These are phyloP conservation scores for Solanum chacoense DNA, from an alignment of 305 asterid species.

Conservation along the genomic window DNA sequence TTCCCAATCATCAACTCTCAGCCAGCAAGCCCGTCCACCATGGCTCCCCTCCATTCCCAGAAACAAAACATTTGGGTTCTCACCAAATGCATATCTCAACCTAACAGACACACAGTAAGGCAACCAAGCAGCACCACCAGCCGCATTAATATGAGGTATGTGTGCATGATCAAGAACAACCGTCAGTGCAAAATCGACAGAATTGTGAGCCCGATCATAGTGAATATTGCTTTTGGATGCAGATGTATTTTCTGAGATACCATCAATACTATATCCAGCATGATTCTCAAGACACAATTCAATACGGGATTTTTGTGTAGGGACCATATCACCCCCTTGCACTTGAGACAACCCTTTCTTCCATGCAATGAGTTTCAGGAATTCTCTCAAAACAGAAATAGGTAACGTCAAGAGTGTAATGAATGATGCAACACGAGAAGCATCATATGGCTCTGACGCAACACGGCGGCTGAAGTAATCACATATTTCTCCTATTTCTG, in stretches of 20 bases:
- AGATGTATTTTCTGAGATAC: conserved; percentile 40
- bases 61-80: conserved; percentile 54
- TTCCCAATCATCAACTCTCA: conserved; percentile 78
- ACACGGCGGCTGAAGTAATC: conserved; percentile 98
- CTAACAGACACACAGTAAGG: conserved; percentile 91
- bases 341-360: conserved; percentile 83
- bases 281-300: conserved; percentile 95
- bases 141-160: conserved; percentile 84
- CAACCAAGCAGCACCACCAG: conserved; percentile 99
- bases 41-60: conserved; percentile 98
- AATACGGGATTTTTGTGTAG: conserved; percentile 89
- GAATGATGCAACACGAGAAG: conserved; percentile 97
- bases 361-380: conserved; percentile 94
- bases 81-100: conserved; percentile 71
- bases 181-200: conserved; percentile 89
- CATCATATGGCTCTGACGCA: conserved; percentile 98
- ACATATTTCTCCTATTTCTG: conserved; percentile 92
- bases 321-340: conserved; percentile 65
- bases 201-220: conserved; percentile 68
- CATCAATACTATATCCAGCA: conserved; percentile 50
- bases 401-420: conserved; percentile 90
- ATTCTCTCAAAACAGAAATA: conserved; percentile 85
- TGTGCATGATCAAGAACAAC: conserved; percentile 89
- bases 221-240: conserved; percentile 80
- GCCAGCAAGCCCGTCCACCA: conserved; percentile 98